Conservation (phyloP, 2,329 filamentous ascomycete genomes). For the Microdochium trichocladiopsis region DNA sequence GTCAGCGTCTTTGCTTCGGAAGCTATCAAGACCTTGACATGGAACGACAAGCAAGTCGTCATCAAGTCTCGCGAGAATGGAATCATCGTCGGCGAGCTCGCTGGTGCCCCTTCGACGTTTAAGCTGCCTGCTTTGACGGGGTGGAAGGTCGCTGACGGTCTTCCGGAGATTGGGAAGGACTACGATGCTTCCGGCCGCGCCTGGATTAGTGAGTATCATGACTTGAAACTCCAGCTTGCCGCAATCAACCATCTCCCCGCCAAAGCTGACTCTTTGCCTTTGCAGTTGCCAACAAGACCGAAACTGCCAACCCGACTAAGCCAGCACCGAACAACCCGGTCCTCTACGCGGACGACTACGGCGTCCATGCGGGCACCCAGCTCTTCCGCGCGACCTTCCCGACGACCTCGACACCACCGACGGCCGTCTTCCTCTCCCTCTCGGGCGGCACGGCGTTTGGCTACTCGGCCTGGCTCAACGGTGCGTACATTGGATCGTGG, state of each 20-base stretch:
- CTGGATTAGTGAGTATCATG: conserved; percentile 34
- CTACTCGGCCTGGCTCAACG: conserved; percentile 61
- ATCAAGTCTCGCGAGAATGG: conserved; percentile 17
- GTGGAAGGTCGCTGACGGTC: conserved; percentile 40
- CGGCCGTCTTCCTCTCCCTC: conserved; percentile 47
- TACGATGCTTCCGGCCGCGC: conserved; percentile 34
- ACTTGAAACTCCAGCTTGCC: not conserved
- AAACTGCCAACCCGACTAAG: conserved; percentile 52
- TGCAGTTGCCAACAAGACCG: conserved; percentile 11
- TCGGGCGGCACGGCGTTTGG: conserved; percentile 64
- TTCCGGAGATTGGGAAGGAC: conserved; percentile 35
- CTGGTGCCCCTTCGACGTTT: conserved; percentile 16
- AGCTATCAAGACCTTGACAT: conserved; percentile 42
- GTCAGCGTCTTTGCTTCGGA: conserved; percentile 61
- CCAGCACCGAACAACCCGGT: conserved; percentile 55
- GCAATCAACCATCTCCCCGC: conserved; percentile 6
- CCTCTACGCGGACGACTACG: conserved; percentile 66
- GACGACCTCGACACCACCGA: conserved; percentile 39
- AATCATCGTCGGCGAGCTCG: conserved; percentile 17
- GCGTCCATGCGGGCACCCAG: conserved; percentile 62
- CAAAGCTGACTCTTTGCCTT: not conserved
- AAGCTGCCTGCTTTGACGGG: conserved; percentile 29
- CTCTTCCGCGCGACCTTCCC: conserved; percentile 65
- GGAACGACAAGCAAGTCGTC: conserved; percentile 38
- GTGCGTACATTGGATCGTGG: conserved; percentile 44